Percentiles rank a stretch among this genome's conserved stretches.
Conservation (phyloP, 768 basidiomycete genomes). For the Artomyces pyxidatus region DNA sequence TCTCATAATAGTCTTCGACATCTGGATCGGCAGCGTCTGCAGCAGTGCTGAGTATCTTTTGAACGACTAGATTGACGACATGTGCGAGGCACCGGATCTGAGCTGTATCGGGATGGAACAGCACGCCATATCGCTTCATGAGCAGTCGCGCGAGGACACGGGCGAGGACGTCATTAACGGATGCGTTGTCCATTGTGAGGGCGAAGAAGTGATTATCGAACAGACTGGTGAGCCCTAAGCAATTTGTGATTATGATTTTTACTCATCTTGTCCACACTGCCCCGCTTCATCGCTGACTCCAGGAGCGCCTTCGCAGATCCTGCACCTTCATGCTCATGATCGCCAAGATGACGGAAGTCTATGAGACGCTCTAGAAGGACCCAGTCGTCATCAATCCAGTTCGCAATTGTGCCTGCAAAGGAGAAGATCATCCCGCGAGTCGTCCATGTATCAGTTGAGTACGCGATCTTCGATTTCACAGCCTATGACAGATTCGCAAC, state of each 20-base stretch:
- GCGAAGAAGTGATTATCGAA: constrained; percentile 15
- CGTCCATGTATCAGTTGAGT: constrained; percentile 14
- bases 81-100: constrained; percentile 29
- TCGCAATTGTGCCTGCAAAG: constrained; percentile 15
- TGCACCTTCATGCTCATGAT: constrained; percentile 21
- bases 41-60: constrained; percentile 21
- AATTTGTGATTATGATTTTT: constrained; percentile 1
- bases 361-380: constrained; percentile 12
- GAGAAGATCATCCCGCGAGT: constrained; percentile 16
- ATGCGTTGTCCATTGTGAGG: constrained; percentile 27
- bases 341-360: constrained; percentile 13
- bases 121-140: constrained; percentile 23
- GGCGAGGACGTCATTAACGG: constrained; percentile 27
- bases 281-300: constrained; percentile 16
- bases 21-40: not conserved
- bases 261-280: constrained; percentile 29
- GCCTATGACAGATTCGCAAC: not conserved
- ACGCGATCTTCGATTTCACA: not conserved
- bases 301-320: constrained; percentile 25
- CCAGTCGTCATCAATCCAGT: constrained; percentile 18
- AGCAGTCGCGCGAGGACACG: constrained; percentile 12
- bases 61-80: constrained; percentile 30
- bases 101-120: constrained; percentile 18
- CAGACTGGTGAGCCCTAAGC: constrained; percentile 6
- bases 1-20: not conserved